Base-by-base conservation (phyloP, 805 yeast genomes). In the Saturnispora bothae region DNA sequence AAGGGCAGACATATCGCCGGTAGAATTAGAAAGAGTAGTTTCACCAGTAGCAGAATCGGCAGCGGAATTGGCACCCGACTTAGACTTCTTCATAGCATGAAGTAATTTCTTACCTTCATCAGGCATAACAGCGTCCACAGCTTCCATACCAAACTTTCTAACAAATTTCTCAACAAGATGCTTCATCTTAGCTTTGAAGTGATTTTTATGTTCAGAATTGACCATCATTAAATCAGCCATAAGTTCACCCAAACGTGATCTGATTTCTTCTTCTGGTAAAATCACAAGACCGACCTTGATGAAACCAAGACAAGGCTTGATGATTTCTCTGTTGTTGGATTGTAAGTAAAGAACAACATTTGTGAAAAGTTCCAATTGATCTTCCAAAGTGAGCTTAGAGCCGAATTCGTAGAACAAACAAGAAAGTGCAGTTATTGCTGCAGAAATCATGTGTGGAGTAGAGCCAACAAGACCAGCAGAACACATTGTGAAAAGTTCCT, bases 121-220 rank as follows among this genome's bases (percentile, higher is more conserved):
- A 9, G 99, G 99, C 63, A 92, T 86, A 36, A 76, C 73, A 38
- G 64, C 64, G 53, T 83, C 95, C 37, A 92, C 72, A n/a, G 66
- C 70, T 25, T 88, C 96, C 44, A 74, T 70, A n/a, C 97, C 96
- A 54, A 84, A 85, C 54, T 86, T 78, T 56, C 98, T 75, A 39
- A 89, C 73, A 52, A 92, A 65, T 50, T 97, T 74, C 67, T 92
- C 99, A 45, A 92, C 66, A 39, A 92, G 81, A 54, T 92, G 96
- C 64, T 85, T 84, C 27, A 92, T 89, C 59, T 84, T 89, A 12
- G 88, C 73, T 57, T 84, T 86, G 70, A 92, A 92, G 55, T 86
- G 95, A 34, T 94, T 94, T 53, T 85, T 84, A 60, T 89, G 96
- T 56, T 88, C 96, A 57, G 85, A 92, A 30, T 96, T 84, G 92